Base-by-base conservation (phyloP, 345 rosid species). In the Punica granatum region DNA sequence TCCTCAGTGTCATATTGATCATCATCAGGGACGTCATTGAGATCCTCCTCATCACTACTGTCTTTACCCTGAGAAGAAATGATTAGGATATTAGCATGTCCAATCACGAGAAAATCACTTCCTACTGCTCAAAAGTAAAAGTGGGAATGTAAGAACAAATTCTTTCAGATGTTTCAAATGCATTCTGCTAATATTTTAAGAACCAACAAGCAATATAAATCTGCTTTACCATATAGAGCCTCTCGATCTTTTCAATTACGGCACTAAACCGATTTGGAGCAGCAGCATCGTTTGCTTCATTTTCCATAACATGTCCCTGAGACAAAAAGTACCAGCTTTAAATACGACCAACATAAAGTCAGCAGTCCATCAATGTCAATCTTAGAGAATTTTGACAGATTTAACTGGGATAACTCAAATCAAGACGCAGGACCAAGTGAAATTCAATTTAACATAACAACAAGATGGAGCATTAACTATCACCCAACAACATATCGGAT, bases 1-100 rank as follows among this genome's bases (percentile, higher is more conserved):
- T 93, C 98, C 74, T 86, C 97, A 5, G 98, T 90, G 73, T 93
- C 98, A 75, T 93, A 93, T 66, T 93, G 94, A 65, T 93, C 94
- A 68, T 93, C 98, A 69, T 93, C 94, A 1, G 94, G 97, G 62
- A 79, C 74, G 78, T 90, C 90, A 74, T 85, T 83, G 60, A 89
- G 84, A 72, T 87, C 92, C 76, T 87, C 98, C 60, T 88, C 98
- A 63, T 93, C 98, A 66, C 98, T 90, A 71, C 97, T 89, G 78
- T 90, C 91, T 77, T 84, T 93, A 67, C 97, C 96, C 98, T 93
- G 86, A 36, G 48, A 75, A 66, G 60, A 13, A 77, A 63, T 67
- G 63, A 62, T 37, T 56, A 64, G 61, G 33, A 42, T 36, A 67
- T 76, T 42, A 72, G 75, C 64, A 70, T 60, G 35, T 18, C 36